These are phyloP conservation scores for Pterocarpus macrocarpus DNA, from an alignment of 306 rosid genomes.

Conservation along the genomic window DNA sequence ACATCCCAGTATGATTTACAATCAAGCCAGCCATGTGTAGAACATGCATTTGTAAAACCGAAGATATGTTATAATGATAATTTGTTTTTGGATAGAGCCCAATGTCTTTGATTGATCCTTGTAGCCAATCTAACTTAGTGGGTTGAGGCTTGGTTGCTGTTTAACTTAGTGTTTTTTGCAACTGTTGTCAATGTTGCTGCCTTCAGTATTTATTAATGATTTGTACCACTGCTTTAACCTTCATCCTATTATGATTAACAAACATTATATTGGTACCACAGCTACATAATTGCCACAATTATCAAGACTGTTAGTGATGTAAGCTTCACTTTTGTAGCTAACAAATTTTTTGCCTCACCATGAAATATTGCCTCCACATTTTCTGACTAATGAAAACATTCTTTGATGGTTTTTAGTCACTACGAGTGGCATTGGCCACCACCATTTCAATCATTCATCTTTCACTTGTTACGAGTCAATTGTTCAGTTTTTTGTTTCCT, in stretches of 20 bases:
- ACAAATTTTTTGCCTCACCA: not conserved
- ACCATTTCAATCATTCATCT: constrained; percentile 17
- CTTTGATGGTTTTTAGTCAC: not conserved
- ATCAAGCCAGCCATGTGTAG: constrained; percentile 12
- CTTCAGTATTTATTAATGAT: not conserved
- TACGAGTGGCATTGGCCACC: not conserved
- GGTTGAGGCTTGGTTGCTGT: not conserved
- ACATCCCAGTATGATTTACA: constrained; percentile 24
- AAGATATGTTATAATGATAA: not conserved
- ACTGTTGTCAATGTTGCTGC: not conserved
- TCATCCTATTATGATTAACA: constrained; percentile 9
- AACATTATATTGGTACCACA: not conserved
- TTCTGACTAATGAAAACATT: constrained; percentile 4
- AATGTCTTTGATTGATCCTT: not conserved
- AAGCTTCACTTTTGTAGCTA: not conserved
- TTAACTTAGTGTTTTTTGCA: not conserved
- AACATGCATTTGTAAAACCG: not conserved
- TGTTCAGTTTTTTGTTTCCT: not conserved
- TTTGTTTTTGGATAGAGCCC: not conserved
- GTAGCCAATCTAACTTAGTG: not conserved
- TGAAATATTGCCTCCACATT: not conserved
- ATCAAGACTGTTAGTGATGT: not conserved
- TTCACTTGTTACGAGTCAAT: not conserved
- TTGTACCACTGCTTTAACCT: not conserved
- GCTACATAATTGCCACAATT: not conserved